Conservation (phyloP, 306 rosid genomes). For the Cucumis melo region DNA sequence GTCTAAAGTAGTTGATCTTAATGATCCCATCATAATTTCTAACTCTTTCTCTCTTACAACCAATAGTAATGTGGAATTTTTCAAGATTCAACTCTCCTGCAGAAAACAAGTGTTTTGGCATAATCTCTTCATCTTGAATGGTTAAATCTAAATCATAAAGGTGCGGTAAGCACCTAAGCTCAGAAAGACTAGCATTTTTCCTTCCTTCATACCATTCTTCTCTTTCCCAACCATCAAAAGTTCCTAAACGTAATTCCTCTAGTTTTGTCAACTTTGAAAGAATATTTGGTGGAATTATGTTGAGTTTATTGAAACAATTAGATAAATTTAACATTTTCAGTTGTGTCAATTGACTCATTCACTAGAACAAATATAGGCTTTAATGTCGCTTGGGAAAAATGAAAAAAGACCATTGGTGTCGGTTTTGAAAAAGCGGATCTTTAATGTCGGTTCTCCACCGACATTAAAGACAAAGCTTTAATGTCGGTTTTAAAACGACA, state of each 20-base stretch:
- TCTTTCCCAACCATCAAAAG: background rate
- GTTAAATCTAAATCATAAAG: background rate
- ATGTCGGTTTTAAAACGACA: too few relatives aligned
- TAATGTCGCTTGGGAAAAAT: too few relatives aligned
- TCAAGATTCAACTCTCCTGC: background rate
- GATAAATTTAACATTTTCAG: constrained; percentile 9
- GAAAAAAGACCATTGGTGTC: too few relatives aligned
- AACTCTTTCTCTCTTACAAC: background rate
- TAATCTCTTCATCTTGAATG: background rate
- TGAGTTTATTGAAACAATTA: background rate
- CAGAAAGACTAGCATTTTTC: constrained; percentile 7
- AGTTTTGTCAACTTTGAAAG: constrained; percentile 8
- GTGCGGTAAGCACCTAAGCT: background rate
- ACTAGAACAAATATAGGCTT: too few relatives aligned
- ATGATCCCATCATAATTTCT: too few relatives aligned
- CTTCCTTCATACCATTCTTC: background rate
- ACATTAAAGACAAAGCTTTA: too few relatives aligned
- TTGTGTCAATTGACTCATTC: background rate
- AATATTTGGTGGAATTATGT: background rate
- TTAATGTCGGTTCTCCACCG: too few relatives aligned
- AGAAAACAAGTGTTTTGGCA: background rate
- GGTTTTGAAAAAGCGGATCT: too few relatives aligned
- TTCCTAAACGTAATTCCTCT: constrained; percentile 1
- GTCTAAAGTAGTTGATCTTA: background rate
- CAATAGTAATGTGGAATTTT: background rate